These are phyloP conservation scores for Neoscytalidium dimidiatum DNA, from an alignment of 2,329 filamentous ascomycete species.

Conservation along the genomic window DNA sequence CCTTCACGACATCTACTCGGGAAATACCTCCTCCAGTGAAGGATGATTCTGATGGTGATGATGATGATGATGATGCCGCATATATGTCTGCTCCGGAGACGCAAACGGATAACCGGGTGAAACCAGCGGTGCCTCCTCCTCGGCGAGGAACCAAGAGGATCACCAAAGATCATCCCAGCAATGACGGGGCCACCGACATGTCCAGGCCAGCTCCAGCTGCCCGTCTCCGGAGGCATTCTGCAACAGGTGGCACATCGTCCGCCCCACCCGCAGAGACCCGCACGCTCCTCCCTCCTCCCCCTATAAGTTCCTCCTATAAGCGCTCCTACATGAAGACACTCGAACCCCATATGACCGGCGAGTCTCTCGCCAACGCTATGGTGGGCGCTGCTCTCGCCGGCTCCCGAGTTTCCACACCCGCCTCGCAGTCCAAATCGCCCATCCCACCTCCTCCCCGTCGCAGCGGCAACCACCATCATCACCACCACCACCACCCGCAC, in stretches of 20 bases:
- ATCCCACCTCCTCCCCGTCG: slow-evolving; percentile 44
- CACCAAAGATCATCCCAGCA: not conserved
- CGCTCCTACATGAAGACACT: slow-evolving; percentile 39
- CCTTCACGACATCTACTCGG: not conserved
- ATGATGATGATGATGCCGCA: slow-evolving; percentile 22
- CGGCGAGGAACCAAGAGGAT: slow-evolving; percentile 35
- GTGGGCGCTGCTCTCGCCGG: slow-evolving; percentile 74
- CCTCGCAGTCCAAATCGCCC: slow-evolving; percentile 32
- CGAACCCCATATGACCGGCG: slow-evolving; percentile 56
- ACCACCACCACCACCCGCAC: slow-evolving; percentile 30
- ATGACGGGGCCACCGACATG: not conserved
- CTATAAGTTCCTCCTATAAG: slow-evolving; percentile 42
- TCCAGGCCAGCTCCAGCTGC: not conserved
- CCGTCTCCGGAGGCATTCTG: slow-evolving; percentile 25
- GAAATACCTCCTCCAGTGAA: not conserved
- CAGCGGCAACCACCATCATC: slow-evolving; percentile 42
- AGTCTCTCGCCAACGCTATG: slow-evolving; percentile 72
- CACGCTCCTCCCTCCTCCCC: slow-evolving; percentile 24
- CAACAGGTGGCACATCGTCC: slow-evolving; percentile 28
- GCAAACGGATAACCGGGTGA: slow-evolving; percentile 33
- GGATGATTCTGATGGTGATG: slow-evolving; percentile 22
- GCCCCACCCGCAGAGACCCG: slow-evolving; percentile 27
- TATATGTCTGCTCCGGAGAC: slow-evolving; percentile 39
- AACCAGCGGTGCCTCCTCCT: slow-evolving; percentile 38
- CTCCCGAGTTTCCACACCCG: slow-evolving; percentile 52